A percentile compares a stretch with the other conserved stretches of the same genome.
Conservation (phyloP, 495 filamentous ascomycete species). For the Trichocladium antarcticum region DNA sequence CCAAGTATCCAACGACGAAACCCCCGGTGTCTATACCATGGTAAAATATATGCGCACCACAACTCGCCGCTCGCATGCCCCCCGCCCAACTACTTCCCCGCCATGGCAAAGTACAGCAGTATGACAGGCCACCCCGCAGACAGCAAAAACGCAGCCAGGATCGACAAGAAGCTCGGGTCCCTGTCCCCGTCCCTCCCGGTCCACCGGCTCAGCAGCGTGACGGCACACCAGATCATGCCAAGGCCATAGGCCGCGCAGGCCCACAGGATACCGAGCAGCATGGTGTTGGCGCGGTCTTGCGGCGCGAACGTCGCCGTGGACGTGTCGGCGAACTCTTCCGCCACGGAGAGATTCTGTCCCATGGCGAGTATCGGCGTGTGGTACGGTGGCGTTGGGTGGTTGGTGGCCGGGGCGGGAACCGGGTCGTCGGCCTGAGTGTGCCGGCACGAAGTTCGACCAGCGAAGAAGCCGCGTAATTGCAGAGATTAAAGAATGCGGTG, state of each 20-base stretch:
- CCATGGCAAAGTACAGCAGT: conserved; percentile 17
- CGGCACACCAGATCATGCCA: conserved; percentile 27
- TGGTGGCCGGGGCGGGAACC: not conserved
- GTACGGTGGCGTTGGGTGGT: not conserved
- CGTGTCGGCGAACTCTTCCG: conserved; percentile 21
- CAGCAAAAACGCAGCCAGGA: conserved; percentile 23
- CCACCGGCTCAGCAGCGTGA: conserved; percentile 27
- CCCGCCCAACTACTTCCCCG: not conserved
- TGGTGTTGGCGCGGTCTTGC: conserved; percentile 17
- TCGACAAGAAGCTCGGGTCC: conserved; percentile 16
- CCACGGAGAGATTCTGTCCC: conserved; percentile 26
- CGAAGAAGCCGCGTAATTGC: no score
- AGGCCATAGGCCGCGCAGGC: conserved; percentile 23
- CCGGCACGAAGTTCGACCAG: no score
- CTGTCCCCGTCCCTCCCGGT: conserved; percentile 20
- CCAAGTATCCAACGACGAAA: no score
- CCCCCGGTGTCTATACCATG: conserved; percentile 4
- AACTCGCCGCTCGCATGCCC: not conserved
- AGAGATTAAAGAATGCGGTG: no score
- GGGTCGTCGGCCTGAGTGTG: no score
- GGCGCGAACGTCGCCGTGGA: conserved; percentile 17
- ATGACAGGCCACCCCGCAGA: conserved; percentile 25
- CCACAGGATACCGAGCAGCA: conserved; percentile 27
- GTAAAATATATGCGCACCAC: conserved; percentile 1
- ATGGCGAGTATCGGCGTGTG: conserved; percentile 14